phyloP scores from a whole-genome alignment of 768 basidiomycete genomes.

The Tricholoma saponaceum region DNA sequence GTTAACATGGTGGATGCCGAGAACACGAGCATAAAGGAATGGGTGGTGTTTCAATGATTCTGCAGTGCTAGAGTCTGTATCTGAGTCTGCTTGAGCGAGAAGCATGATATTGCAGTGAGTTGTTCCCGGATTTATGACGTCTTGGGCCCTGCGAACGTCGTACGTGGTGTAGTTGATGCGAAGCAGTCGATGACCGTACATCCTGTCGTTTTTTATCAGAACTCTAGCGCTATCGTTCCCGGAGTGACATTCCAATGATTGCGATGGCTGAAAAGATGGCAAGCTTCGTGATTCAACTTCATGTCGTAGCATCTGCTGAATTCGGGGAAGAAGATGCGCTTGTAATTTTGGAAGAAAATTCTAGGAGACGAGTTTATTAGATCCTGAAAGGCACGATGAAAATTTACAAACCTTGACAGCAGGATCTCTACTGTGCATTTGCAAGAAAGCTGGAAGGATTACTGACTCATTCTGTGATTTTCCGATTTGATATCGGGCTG shows the following conservation, averaged over 20 bases:
- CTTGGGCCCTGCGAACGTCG: no score
- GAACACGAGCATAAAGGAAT: no score
- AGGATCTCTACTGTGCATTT: background rate
- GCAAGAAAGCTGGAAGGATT: background rate
- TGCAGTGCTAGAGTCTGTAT: no score
- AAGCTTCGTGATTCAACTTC: background rate
- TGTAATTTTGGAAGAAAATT: background rate
- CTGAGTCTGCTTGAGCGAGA: no score
- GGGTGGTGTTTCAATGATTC: no score
- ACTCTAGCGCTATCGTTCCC: no score
- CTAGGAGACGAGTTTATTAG: background rate
- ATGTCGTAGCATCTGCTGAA: background rate
- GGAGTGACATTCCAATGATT: no score
- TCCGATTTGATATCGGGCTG: background rate
- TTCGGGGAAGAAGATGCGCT: background rate
- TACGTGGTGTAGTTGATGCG: background rate
- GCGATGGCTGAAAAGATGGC: background rate
- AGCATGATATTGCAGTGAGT: no score
- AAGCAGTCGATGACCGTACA: background rate
- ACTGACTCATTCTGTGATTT: background rate
- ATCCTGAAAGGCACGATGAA: background rate
- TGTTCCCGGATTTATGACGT: no score
- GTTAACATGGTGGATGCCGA: no score
- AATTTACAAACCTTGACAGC: background rate
- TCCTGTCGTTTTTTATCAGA: background rate